phyloP scores from a whole-genome alignment of 805 yeast species.

The Wickerhamomyces strasburgensis region DNA sequence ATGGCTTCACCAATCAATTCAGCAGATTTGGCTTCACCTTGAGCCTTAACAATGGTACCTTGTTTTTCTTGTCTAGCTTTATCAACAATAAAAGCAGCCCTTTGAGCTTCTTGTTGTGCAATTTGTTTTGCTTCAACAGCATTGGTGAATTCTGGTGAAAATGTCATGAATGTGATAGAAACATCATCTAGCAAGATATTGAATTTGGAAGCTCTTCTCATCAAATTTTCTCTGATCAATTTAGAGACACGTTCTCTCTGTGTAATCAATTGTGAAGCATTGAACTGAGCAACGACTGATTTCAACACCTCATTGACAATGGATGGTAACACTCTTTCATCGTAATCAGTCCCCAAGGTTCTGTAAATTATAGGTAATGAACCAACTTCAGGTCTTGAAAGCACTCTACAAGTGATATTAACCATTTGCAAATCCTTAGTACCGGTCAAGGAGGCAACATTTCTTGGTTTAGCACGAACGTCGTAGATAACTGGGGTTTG shows the following conservation, averaged over 20 bases:
- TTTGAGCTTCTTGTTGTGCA: conserved; percentile 98
- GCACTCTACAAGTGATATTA: conserved; percentile 96
- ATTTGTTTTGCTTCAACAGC: conserved; percentile 99
- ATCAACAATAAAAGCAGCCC: conserved; percentile 96
- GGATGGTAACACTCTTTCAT: conserved; percentile 96
- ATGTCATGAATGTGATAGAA: conserved; percentile 93
- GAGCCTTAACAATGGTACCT: conserved; percentile 92
- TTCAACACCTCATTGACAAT: conserved; percentile 96
- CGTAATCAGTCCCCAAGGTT: conserved; percentile 91
- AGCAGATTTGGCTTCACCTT: conserved; percentile 98
- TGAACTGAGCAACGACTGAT: conserved; percentile 96
- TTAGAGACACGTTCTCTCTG: conserved; percentile 95
- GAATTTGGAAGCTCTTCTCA: conserved; percentile 88
- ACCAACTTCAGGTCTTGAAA: conserved; percentile 77
- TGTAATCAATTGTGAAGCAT: conserved; percentile 97
- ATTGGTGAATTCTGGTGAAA: conserved; percentile 94
- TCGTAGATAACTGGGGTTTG: conserved; percentile 91
- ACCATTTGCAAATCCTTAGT: conserved; percentile 99
- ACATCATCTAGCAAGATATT: conserved; percentile 90
- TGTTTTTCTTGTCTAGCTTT: conserved; percentile 97
- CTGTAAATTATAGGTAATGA: conserved; percentile 83
- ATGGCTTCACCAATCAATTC: conserved; percentile 98
- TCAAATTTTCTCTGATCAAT: conserved; percentile 83
- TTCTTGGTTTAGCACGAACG: conserved; percentile 95
- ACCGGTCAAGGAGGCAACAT: conserved; percentile 93